Evolutionary conservation across 176 grass and related monocot genomes (phyloP).

Genomic region (Zea mays): Zm-B73-REFERENCE-NAM-5.0 NC_050099.1:63703001-63703500

Average conservation of each 20-base stretch:
- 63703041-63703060: background rate
- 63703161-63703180: background rate
- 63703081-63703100: background rate
- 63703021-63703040: background rate
- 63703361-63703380: conserved; percentile 30
- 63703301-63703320: background rate
- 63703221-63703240: too few species aligned
- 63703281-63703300: conserved; percentile 33
- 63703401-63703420: conserved; percentile 56
- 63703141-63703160: background rate
- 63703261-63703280: background rate
- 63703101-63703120: background rate
- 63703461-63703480: background rate
- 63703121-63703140: background rate
- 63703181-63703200: background rate
- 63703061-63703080: background rate
- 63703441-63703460: conserved; percentile 16
- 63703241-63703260: background rate
- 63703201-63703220: background rate
- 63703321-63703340: conserved; percentile 41
- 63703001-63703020: conserved; percentile 17
- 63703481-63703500: background rate
- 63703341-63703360: conserved; percentile 1
- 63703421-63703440: conserved; percentile 32
- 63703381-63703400: conserved; percentile 29